phyloP scores from a whole-genome alignment of 1,284 basidiomycete genomes.

The Testicularia cyperi region DNA sequence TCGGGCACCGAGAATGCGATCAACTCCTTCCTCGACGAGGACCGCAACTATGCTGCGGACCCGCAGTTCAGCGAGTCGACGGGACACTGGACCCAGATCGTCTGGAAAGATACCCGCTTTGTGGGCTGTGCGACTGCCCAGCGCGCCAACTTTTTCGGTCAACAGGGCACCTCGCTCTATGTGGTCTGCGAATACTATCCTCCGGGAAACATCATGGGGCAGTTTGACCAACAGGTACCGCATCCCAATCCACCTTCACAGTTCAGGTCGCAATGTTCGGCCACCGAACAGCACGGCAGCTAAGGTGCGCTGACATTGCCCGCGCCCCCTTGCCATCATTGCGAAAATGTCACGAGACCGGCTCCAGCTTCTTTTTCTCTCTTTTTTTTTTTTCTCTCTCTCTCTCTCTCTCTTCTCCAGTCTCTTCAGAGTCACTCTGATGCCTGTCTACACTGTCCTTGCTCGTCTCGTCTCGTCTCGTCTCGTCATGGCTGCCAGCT shows the following conservation, averaged over 20 bases:
- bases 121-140: slow-evolving; percentile 26
- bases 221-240: slow-evolving; percentile 12
- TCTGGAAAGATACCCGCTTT: slow-evolving; percentile 27
- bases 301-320: neutral
- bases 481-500: too few relatives aligned
- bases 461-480: too few relatives aligned
- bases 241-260: slow-evolving; percentile 8
- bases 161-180: slow-evolving; percentile 10
- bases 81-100: slow-evolving; percentile 27
- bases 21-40: slow-evolving; percentile 36
- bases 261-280: slow-evolving; percentile 25
- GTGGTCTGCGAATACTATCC: slow-evolving; percentile 39
- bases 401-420: too few relatives aligned
- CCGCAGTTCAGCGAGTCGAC: slow-evolving; percentile 3
- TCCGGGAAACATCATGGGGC: slow-evolving; percentile 18
- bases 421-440: too few relatives aligned
- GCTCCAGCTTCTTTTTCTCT: neutral
- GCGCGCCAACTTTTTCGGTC: slow-evolving; percentile 11
- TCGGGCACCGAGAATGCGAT: slow-evolving; percentile 26
- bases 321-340: too few relatives aligned
- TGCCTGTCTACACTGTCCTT: too few relatives aligned
- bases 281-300: slow-evolving; percentile 22
- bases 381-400: neutral
- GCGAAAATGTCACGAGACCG: neutral
- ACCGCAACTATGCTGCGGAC: slow-evolving; percentile 22